A percentile compares a stretch with the other conserved stretches of the same genome.
Evolutionary conservation across 257 asterid species (phyloP).

Genomic region (Eucommia ulmoides): DNA sequence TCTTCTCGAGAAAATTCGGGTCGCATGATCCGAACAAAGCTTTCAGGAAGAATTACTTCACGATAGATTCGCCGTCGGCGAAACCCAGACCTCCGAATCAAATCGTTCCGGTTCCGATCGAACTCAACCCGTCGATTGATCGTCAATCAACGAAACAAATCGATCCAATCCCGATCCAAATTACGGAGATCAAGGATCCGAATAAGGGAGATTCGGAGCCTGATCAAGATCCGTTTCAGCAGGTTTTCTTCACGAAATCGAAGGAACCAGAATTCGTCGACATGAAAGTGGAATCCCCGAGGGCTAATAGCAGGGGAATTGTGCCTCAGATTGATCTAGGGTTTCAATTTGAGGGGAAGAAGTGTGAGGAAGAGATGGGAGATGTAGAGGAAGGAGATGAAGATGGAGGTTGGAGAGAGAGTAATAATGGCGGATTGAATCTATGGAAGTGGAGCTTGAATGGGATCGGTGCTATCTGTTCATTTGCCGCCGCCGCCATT

Average conservation of each 20-base stretch:
- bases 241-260: slow-evolving; percentile 72
- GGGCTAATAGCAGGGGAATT: slow-evolving; percentile 18
- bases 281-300: slow-evolving; percentile 67
- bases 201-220: slow-evolving; percentile 4
- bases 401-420: slow-evolving; percentile 12
- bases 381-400: not conserved
- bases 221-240: slow-evolving; percentile 46
- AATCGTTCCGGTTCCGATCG: slow-evolving; percentile 19
- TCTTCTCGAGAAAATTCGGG: slow-evolving; percentile 34
- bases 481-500: slow-evolving; percentile 55
- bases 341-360: slow-evolving; percentile 19
- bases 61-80: slow-evolving; percentile 23
- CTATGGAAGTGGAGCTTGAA: slow-evolving; percentile 52
- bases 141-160: slow-evolving; percentile 2
- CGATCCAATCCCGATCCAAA: slow-evolving; percentile 9
- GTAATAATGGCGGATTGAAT: slow-evolving; percentile 24
- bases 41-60: slow-evolving; percentile 46
- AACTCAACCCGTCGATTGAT: slow-evolving; percentile 7
- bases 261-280: slow-evolving; percentile 58
- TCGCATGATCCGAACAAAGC: slow-evolving; percentile 7
- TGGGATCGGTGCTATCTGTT: slow-evolving; percentile 69
- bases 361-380: not conserved
- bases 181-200: slow-evolving; percentile 9
- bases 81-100: slow-evolving; percentile 15
- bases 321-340: slow-evolving; percentile 24